Evolutionary conservation across 805 yeast species (phyloP), one percentile per base, ranked within the genome.

Genomic region (Metschnikowia continentalis): DNA sequence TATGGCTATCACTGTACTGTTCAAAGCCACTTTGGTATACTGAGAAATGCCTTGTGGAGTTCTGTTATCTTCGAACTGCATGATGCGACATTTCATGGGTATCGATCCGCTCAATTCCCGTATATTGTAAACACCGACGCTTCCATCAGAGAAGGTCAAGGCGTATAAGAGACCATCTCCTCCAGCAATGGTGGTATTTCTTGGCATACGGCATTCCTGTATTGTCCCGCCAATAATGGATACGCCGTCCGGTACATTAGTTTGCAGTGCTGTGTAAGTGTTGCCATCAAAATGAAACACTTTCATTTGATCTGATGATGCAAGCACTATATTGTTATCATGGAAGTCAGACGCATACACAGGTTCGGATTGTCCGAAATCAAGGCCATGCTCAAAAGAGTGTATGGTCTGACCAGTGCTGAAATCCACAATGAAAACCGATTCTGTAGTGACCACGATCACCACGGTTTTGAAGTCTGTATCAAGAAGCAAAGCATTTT

Each of bases 111-210:
- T 40, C 6, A 53, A 49, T 13, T 44, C 59, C n/a, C 84, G 63
- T 2, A 77, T 64, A 52, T 79, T 73, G 65, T 78, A 65, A 1
- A 77, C 67, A 0, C 72, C 57, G 4, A 78, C 75, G 13, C 67
- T 61, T 15, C 76, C 76, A 33, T 74, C 72, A 35, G 66, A 65
- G 38, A 78, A 55, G 7, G 74, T 64, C 38, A 75, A 61, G 3
- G 69, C 76, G 49, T 60, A 68, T 26, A 71, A 58, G 14, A 71
- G 64, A 1, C 77, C 78, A 57, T 75, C 79, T n/a, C 64, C 61
- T 1, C 80, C 80, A 5, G 67, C 67, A 7, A 70, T 42, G 2
- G 46, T 42, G 8, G 38, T 20, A 42, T 69, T 65, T 43, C 70
- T 39, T 17, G 48, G 19, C 17, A 11, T 32, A 5, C 6, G 32